Evolutionary conservation across 148 eudicot species (phyloP), one percentile per base, ranked within the genome.

Genomic region (Arbutus unedo): DNA sequence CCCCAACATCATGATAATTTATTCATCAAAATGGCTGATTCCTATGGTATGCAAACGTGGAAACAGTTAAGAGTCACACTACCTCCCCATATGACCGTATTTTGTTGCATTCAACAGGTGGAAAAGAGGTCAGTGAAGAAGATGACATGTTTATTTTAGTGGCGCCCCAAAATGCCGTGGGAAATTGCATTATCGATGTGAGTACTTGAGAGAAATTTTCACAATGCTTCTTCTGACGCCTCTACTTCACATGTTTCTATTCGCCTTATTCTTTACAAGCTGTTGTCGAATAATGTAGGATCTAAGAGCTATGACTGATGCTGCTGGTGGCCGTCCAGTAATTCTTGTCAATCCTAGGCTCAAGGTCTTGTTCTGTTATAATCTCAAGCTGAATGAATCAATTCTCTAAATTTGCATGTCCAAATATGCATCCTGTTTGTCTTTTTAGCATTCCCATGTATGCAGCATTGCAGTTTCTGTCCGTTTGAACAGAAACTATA

Each of bases 111-210:
- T 74, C 66, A 81, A 83, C 86, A 96, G 99, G 98, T 84, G 97
- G 85, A 82, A 87, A 88, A 68, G 99, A 96, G 87, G 99, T 96
- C 55, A 92, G 85, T 44, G 97, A 96, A 81, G 89, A 89, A 83
- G 99, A 96, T 91, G 99, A 93, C 85, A 89, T 96, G 85, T 96
- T 92, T 80, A 94, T 96, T 81, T 89, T 96, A 80, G 95, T 96
- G 84, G 99, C 99, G 87, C 99, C 99, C 45, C 99, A 96, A 86
- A 96, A 96, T 92, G 99, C 99, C 21, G 91, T 96, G 67, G 99
- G 99, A 79, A 96, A 96, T 87, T 96, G 99, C 78, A 96, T 96
- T 66, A 94, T 96, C 76, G 95, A 90, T 84, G 99, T 96, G 85
- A 89, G 93, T 68, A 57, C 77, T 84, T 75, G 51, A 72, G 9